Evolutionary conservation across 495 filamentous ascomycete genomes (phyloP), one percentile per base, ranked within the genome.

Genomic region (Ascodesmis nigricans): DNA sequence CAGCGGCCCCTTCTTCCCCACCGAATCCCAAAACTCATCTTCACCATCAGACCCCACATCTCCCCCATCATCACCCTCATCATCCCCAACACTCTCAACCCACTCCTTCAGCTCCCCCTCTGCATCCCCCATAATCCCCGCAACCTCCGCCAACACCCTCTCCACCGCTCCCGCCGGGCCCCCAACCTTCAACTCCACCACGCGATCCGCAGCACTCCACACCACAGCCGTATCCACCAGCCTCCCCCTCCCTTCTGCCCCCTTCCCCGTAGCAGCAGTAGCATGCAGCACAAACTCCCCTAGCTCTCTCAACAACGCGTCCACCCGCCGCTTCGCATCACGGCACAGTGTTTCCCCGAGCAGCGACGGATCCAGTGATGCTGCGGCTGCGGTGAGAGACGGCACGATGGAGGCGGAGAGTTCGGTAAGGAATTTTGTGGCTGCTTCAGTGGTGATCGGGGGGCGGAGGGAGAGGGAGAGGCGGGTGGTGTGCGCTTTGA

Each of bases 111-210:
- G 54, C 50, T 79, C 74, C 30, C 58, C 54, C 3, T 71, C 57
- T 2, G 73, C 74, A 55, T 79, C 74, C 34, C 64, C 54, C 18
- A 77, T 53, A 19, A 69, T 51, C 30, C 4, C 40, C 37, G 62
- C 73, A 28, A 53, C 57, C 55, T 41, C 57, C 50, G n/a, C n/a
- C n/a, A n/a, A n/a, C n/a, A 10, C 65, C 69, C 2, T 58, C 62
- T 0, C 59, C 56, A 2, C 54, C 33, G 1, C 6, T 26, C 2
- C 33, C 60, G 4, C 53, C 61, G 1, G 38, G 42, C 13, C 44
- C 38, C 62, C 73, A 29, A 54, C 58, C 55, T 41, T 58, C 51
- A 74, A 41, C 32, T 58, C 56, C 11, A 64, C 46, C 29, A 75
- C 29, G 2, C 49, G 47, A 53, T 79, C 75, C 43, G 70, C 76